A percentile compares a stretch with the other conserved stretches of the same genome.
Conservation (phyloP, 1,284 basidiomycete species). For the Apiotrichum laibachii region DNA sequence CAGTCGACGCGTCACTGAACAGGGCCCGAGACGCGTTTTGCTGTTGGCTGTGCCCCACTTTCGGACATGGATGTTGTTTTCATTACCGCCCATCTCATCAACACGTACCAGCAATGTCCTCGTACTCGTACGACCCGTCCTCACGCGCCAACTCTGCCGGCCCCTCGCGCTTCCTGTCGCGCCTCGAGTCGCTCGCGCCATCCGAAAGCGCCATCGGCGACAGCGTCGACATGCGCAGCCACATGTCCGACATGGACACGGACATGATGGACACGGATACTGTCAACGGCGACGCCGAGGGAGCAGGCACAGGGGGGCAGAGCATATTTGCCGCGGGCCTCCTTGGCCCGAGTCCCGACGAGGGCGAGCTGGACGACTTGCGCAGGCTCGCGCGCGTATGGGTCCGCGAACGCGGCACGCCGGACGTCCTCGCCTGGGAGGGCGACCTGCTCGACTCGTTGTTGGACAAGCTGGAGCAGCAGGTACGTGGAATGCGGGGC, state of each 20-base stretch:
- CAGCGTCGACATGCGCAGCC: conserved; percentile 1
- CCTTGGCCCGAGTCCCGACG: conserved; percentile 14
- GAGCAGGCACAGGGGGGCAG: too few relatives aligned
- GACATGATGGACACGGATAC: not conserved
- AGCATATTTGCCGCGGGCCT: conserved; percentile 4
- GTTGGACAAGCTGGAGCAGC: conserved; percentile 77
- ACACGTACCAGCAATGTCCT: conserved; percentile 4
- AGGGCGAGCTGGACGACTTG: conserved; percentile 41
- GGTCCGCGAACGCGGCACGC: conserved; percentile 81
- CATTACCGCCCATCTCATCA: not conserved
- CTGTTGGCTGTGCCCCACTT: too few relatives aligned
- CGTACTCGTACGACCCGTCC: conserved; percentile 7
- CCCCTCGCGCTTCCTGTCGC: conserved; percentile 8
- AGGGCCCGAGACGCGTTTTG: too few relatives aligned
- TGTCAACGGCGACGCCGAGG: not conserved
- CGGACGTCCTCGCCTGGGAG: conserved; percentile 72
- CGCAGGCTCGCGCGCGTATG: conserved; percentile 65
- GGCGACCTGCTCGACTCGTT: conserved; percentile 68
- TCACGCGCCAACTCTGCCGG: conserved; percentile 1
- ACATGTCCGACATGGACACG: not conserved
- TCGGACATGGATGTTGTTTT: too few relatives aligned
- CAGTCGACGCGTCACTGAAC: not conserved
- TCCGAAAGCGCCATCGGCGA: not conserved
- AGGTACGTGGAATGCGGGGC: conserved; percentile 59
- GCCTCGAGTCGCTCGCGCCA: not conserved